These are phyloP conservation scores for Camellia granthamiana DNA, from an alignment of 148 eudicot species.

Conservation along the genomic window DNA sequence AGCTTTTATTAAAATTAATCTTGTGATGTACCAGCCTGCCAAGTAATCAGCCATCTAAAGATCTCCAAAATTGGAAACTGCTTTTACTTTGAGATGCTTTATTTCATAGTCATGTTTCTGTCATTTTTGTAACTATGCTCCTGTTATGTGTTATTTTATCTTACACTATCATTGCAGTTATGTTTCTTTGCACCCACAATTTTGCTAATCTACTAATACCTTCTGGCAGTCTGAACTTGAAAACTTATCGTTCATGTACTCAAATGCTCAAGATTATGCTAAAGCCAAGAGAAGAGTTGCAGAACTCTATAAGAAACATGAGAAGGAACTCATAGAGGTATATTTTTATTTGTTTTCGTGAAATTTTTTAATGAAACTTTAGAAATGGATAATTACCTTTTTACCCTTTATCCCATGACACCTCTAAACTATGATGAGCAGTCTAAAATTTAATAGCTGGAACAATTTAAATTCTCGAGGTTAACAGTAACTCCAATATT, in stretches of 20 bases:
- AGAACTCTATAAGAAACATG: constrained; percentile 78
- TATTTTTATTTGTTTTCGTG: not conserved
- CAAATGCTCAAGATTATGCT: constrained; percentile 80
- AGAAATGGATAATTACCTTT: not conserved
- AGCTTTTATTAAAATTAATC: constrained; percentile 9
- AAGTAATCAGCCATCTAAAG: not conserved
- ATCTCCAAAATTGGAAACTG: not conserved
- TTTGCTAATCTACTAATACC: constrained; percentile 10
- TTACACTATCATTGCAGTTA: not conserved
- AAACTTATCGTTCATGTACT: constrained; percentile 92
- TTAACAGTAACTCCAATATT: not conserved
- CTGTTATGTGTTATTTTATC: not conserved
- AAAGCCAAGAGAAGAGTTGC: constrained; percentile 62
- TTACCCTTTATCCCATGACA: not conserved
- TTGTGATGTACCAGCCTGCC: constrained; percentile 13
- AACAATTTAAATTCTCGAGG: not conserved
- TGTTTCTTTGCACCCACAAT: not conserved
- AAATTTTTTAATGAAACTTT: not conserved
- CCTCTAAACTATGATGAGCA: constrained; percentile 2
- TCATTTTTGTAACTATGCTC: not conserved
- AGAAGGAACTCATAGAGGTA: constrained; percentile 86
- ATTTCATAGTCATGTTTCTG: not conserved
- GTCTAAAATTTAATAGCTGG: not conserved
- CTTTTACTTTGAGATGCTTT: constrained; percentile 5
- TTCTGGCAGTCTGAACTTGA: constrained; percentile 92